phyloP scores from a whole-genome alignment of 2,329 filamentous ascomycete species.

The Plectosphaerella sp. region DNA sequence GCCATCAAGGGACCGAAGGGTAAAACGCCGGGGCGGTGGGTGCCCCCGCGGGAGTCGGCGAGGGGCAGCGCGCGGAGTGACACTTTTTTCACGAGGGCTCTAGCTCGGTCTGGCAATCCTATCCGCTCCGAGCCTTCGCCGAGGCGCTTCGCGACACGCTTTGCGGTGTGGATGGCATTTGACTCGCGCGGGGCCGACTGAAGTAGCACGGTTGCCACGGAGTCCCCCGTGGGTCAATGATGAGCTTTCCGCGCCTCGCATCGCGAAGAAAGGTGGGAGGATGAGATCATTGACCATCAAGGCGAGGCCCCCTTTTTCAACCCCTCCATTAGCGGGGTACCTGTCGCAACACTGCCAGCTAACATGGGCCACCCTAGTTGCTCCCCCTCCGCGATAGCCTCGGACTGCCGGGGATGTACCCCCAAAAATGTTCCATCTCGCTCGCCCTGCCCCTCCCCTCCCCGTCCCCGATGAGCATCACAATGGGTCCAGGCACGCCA shows the following conservation, averaged over 20 bases:
- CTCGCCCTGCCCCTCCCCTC: no score
- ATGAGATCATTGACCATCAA: not conserved
- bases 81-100: not conserved
- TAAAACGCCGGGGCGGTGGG: not conserved
- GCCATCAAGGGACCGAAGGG: not conserved
- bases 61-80: not conserved
- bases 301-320: not conserved
- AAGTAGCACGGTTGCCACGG: no score
- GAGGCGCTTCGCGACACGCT: no score
- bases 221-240: no score
- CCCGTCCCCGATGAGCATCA: not conserved
- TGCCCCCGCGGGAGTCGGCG: not conserved
- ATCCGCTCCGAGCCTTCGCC: not conserved
- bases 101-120: not conserved
- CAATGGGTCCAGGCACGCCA: not conserved
- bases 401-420: no score
- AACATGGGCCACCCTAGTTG: not conserved
- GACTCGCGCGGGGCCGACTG: no score
- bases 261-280: not conserved
- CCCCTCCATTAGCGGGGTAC: not conserved
- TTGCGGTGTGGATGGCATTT: no score
- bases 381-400: not conserved
- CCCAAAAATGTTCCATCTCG: no score
- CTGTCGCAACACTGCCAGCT: not conserved
- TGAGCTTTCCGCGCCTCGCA: not conserved